These are phyloP conservation scores for Neonectria punicea DNA, from an alignment of 2,329 filamentous ascomycete genomes.

Conservation along the genomic window DNA sequence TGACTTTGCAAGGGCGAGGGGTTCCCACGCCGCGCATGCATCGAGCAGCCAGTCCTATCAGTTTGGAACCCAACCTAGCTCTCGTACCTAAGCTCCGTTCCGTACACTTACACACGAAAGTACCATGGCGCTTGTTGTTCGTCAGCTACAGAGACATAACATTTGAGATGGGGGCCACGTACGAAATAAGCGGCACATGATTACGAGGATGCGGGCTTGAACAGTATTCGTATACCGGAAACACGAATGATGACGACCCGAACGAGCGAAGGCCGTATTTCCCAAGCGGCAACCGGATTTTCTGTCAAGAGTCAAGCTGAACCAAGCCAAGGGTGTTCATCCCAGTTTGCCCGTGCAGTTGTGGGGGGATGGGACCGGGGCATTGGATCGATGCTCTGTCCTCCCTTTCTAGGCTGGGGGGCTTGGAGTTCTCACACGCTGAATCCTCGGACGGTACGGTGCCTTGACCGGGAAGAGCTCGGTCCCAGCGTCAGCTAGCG, in stretches of 20 bases:
- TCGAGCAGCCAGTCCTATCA: slow-evolving; percentile 15
- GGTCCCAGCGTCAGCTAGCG: slow-evolving; percentile 34
- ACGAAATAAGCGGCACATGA: slow-evolving; percentile 15
- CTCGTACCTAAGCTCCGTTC: not conserved
- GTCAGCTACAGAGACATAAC: not conserved
- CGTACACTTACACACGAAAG: slow-evolving; percentile 12
- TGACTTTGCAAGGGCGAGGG: slow-evolving; percentile 20
- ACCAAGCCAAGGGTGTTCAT: slow-evolving; percentile 38
- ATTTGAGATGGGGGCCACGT: slow-evolving; percentile 15
- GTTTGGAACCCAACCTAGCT: slow-evolving; percentile 4
- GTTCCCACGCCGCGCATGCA: slow-evolving; percentile 10
- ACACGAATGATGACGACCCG: slow-evolving; percentile 25
- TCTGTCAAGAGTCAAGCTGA: slow-evolving; percentile 16
- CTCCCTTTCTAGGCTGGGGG: slow-evolving; percentile 12
- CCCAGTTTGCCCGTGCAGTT: slow-evolving; percentile 28
- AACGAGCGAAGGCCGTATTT: slow-evolving; percentile 23
- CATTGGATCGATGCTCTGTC: slow-evolving; percentile 20
- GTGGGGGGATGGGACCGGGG: slow-evolving; percentile 33
- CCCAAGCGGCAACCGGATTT: slow-evolving; percentile 17
- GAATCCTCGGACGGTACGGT: slow-evolving; percentile 28
- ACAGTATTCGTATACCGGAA: slow-evolving; percentile 28
- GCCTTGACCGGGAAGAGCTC: slow-evolving; percentile 28
- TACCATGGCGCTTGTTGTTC: slow-evolving; percentile 11
- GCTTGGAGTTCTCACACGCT: not conserved
- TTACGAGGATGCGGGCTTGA: slow-evolving; percentile 2